Conservation (phyloP, 1,139 yeast genomes). For the Pichia sp. region DNA sequence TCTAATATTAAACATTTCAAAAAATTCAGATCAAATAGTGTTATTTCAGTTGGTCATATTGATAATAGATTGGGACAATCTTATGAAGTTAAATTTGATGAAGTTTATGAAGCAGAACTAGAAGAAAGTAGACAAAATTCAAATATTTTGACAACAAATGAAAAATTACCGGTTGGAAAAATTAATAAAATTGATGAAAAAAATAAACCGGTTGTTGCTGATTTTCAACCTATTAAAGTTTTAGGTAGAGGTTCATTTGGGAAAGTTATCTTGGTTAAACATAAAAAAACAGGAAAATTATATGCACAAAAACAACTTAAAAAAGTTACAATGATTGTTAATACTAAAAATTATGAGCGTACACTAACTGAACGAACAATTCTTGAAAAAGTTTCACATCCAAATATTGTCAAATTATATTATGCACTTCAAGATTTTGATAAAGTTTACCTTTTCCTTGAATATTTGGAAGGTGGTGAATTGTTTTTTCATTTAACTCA, state of each 20-base stretch:
- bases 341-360: slow-evolving; percentile 46
- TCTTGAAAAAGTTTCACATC: slow-evolving; percentile 63
- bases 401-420: slow-evolving; percentile 79
- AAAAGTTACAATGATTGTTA: slow-evolving; percentile 68
- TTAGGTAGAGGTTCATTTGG: slow-evolving; percentile 91
- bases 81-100: slow-evolving; percentile 41
- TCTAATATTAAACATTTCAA: slow-evolving; percentile 14
- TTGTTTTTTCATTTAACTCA: slow-evolving; percentile 73
- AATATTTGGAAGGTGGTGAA: slow-evolving; percentile 90
- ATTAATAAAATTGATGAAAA: background rate
- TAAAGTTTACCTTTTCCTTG: slow-evolving; percentile 83
- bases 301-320: slow-evolving; percentile 88
- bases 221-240: slow-evolving; percentile 77
- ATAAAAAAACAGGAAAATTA: slow-evolving; percentile 57
- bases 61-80: slow-evolving; percentile 41
- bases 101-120: slow-evolving; percentile 21
- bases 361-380: slow-evolving; percentile 72
- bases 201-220: slow-evolving; percentile 38
- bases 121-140: slow-evolving; percentile 19
- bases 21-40: slow-evolving; percentile 27
- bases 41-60: slow-evolving; percentile 32
- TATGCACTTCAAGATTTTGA: slow-evolving; percentile 87
- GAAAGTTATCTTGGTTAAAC: slow-evolving; percentile 77
- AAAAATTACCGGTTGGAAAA: background rate
- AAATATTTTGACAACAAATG: background rate